Conservation (phyloP, 164 flowering plant genomes). For the Kingdonia uniflora region DNA sequence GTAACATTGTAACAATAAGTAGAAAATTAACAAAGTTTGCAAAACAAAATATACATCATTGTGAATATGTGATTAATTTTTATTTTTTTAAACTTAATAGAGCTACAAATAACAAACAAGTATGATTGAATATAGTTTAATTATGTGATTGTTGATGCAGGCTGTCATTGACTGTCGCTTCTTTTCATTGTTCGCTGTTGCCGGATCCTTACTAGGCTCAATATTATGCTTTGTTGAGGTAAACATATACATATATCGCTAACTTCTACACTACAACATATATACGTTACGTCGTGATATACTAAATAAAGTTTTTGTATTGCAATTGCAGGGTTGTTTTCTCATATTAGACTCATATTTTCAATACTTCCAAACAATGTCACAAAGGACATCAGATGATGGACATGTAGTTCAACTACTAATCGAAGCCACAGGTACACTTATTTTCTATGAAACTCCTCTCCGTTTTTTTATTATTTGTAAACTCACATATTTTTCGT, state of each 20-base stretch:
- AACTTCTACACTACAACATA: not conserved
- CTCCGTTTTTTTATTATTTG: too few relatives aligned
- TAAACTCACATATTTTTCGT: not conserved
- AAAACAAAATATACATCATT: too few relatives aligned
- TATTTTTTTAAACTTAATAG: too few relatives aligned
- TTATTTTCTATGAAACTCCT: not conserved
- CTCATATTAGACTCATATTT: constrained; percentile 42
- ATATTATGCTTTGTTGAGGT: constrained; percentile 78
- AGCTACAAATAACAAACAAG: too few relatives aligned
- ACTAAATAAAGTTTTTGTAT: not conserved
- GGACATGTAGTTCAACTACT: constrained; percentile 44
- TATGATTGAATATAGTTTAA: too few relatives aligned
- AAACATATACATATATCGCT: constrained; percentile 2
- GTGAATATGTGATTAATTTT: too few relatives aligned
- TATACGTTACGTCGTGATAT: not conserved
- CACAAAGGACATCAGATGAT: constrained; percentile 31
- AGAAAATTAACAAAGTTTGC: too few relatives aligned
- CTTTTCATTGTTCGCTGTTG: constrained; percentile 59
- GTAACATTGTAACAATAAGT: too few relatives aligned
- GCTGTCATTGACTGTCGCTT: constrained; percentile 63
- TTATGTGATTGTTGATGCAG: constrained; percentile 28
- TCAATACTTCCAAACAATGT: constrained; percentile 35
- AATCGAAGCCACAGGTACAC: constrained; percentile 69
- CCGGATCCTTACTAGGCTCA: constrained; percentile 71
- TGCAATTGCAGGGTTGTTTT: constrained; percentile 53